Evolutionary conservation across 2,329 filamentous ascomycete genomes (phyloP), one percentile per base, ranked within the genome.

Genomic region (Ciborinia camelliae): DNA sequence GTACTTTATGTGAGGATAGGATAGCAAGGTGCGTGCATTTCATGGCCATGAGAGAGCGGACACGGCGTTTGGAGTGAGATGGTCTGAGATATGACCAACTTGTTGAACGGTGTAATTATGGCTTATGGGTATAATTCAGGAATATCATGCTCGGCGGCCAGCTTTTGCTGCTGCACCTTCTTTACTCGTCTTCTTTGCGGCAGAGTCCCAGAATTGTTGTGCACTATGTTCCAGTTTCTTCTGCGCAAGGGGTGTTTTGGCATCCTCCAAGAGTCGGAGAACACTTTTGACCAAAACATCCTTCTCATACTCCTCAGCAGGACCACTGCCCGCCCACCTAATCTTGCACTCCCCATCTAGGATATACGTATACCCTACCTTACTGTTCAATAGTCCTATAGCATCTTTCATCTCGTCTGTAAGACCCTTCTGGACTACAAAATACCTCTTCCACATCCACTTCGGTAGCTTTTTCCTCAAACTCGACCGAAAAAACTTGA

Each of bases 281-380:
- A 91, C 74, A 3, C 87, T 86, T 75, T 81, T 90, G 48, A 85
- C 84, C 74, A 96, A 75, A 50, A 86, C 84, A 62, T 87, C 83
- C 69, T 81, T 82, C 79, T 96, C 91, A 23, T 84, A 83, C 0
- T 82, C 82, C 67, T 86, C 82, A 53, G 87, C 86, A 54, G 82
- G 75, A 15, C 88, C 91, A 73, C 92, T 96, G 4, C 91, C 95
- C 0, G 94, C 95, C 95, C 95, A 99, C 64, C 95, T 85, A 71
- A 99, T 96, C 78, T 87, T 90, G 76, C 92, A 97, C 68, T 93
- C 82, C 68, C 87, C 82, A 76, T 99, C 95, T 65, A 99, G 82
- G 55, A 99, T 82, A 77, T 97, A 99, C 5, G 93, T 89, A 78
- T 97, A 98, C 45, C 73, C 74, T 41, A 97, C 94, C 77, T 93